Percentiles rank a stretch among this genome's conserved stretches.
phyloP scores from a whole-genome alignment of 345 rosid genomes.

The Hibiscus syriacus region DNA sequence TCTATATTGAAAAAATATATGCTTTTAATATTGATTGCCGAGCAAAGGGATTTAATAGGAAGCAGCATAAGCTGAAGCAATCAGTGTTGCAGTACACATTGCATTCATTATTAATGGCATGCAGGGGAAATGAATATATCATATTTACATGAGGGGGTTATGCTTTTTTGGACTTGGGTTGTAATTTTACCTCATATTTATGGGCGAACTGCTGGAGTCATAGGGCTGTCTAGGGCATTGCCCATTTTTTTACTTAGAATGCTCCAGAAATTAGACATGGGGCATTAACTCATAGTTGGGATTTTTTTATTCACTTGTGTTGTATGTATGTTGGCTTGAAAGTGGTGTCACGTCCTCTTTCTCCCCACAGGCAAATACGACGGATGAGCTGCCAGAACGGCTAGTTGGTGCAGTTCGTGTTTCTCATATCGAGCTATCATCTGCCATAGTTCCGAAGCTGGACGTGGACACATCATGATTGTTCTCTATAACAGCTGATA shows the following conservation, averaged over 20 bases:
- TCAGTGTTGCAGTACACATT: background rate
- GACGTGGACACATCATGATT: constrained; percentile 31
- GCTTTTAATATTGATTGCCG: background rate
- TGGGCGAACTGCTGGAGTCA: background rate
- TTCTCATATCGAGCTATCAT: constrained; percentile 77
- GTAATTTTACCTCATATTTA: background rate
- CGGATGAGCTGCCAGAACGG: constrained; percentile 85
- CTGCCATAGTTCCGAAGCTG: constrained; percentile 77
- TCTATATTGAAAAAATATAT: background rate
- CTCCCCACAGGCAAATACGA: constrained; percentile 60
- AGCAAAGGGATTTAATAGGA: background rate
- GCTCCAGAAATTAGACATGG: background rate
- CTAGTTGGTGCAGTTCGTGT: constrained; percentile 89
- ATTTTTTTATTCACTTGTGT: background rate
- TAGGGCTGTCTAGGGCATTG: background rate
- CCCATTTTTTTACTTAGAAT: background rate
- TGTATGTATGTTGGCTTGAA: background rate
- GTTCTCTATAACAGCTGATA: constrained; percentile 10
- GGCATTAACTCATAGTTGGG: background rate
- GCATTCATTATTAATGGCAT: constrained; percentile 1
- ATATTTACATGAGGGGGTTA: no score
- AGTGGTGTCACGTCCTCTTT: background rate
- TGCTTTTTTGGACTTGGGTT: background rate
- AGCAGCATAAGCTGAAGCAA: background rate
- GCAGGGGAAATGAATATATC: background rate